These are phyloP conservation scores for Mariannaea elegans DNA, from an alignment of 2,329 filamentous ascomycete species.

Conservation along the genomic window DNA sequence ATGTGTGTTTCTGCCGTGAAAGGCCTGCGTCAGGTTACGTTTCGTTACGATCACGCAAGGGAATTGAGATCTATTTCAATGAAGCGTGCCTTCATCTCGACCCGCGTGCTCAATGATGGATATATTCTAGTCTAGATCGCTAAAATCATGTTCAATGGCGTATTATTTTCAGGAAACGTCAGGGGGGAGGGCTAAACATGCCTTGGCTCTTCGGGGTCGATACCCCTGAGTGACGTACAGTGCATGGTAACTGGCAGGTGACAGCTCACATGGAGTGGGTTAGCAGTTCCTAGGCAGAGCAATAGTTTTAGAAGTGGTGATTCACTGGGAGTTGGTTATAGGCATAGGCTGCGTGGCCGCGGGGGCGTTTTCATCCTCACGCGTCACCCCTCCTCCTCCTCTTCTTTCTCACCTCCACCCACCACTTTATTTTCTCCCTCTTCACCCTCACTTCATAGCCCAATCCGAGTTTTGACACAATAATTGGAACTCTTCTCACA, in stretches of 20 bases:
- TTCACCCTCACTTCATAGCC: background rate
- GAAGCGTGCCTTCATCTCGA: background rate
- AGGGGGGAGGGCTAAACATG: background rate
- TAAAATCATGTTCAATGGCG: too few species aligned
- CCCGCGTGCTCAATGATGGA: background rate
- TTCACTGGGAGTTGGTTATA: too few species aligned
- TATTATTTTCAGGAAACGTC: background rate
- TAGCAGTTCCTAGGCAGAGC: background rate
- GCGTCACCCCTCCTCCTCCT: background rate
- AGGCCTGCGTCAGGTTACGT: background rate
- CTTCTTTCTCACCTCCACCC: background rate
- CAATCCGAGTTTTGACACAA: background rate
- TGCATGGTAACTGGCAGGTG: background rate
- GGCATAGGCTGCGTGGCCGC: too few species aligned
- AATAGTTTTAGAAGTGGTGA: too few species aligned
- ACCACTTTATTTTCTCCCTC: background rate
- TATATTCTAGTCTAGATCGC: too few species aligned
- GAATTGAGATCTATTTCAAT: background rate
- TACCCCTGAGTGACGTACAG: background rate
- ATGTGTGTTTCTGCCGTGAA: background rate
- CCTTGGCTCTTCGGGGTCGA: background rate
- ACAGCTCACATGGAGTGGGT: background rate
- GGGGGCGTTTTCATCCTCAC: background rate
- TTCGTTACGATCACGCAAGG: background rate
- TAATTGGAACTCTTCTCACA: background rate